Evolutionary conservation across 495 filamentous ascomycete species (phyloP), one percentile per base, ranked within the genome.

Genomic region (Penicillium subrubescens): DNA sequence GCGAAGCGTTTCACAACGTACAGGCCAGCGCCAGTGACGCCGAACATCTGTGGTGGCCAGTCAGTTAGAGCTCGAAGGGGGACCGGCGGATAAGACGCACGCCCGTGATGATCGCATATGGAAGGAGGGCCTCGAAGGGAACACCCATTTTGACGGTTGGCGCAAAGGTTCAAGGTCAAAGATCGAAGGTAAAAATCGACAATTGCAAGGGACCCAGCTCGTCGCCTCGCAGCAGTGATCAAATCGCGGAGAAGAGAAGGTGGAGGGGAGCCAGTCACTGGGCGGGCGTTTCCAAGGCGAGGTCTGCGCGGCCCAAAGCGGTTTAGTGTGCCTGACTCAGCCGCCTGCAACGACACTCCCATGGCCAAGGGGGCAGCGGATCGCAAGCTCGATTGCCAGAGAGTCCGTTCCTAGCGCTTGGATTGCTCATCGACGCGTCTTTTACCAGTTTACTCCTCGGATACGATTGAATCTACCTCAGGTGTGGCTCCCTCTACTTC

Each of bases 71-170:
- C 65, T 70, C 63, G 25, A 61, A 57, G 67, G 59, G 33, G 56
- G 6, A 64, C 60, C 56, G 63, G 59, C 65, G 65, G 65, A 65
- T 63, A 48, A 63, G 61, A 83, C 92, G 77, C 83, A 97, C 94
- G 75, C 78, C 83, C 57, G 93, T 75, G 80, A 96, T 91, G 84
- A 97, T 94, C 69, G 85, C 95, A 82, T 96, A 98, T 53, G 95
- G 95, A 75, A 99, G 79, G 70, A 99, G 81, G 63, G 93, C 89
- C 85, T 99, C 95, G 82, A 98, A 98, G 57, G 95, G 95, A 66
- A 99, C 88, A 76, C 90, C 92, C 95, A 98, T 98, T 54, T 71
- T 85, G 84, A 62, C 60, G 11, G 46, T 52, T 62, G 29, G 57
- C 51, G 41, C 59, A 10, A 44, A 48, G 25, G 41, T 17, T n/a